A percentile compares a stretch with the other conserved stretches of the same genome.
Evolutionary conservation across 495 filamentous ascomycete species (phyloP).

Genomic region (Trichocladium antarcticum): DNA sequence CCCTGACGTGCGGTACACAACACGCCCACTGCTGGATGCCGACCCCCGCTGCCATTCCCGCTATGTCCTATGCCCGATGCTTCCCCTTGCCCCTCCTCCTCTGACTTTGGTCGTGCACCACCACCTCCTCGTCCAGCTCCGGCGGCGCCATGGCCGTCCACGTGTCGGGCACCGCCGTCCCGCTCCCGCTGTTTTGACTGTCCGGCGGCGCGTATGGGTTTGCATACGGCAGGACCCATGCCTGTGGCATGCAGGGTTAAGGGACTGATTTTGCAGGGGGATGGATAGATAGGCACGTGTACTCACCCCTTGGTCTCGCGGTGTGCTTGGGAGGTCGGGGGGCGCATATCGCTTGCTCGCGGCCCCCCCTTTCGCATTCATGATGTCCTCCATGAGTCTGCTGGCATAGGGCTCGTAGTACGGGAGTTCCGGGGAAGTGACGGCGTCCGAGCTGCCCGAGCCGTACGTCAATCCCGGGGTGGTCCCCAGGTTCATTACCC

Average conservation of each 20-base stretch:
- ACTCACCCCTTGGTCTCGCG: slow-evolving; percentile 12
- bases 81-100: slow-evolving; percentile 1
- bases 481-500: slow-evolving; percentile 5
- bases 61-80: not conserved
- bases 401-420: slow-evolving; percentile 22
- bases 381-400: not conserved
- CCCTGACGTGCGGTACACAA: too few relatives aligned
- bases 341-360: slow-evolving; percentile 9
- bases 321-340: not conserved
- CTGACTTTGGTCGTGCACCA: not conserved
- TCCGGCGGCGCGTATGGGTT: slow-evolving; percentile 7
- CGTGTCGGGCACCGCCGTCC: slow-evolving; percentile 11
- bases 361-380: not conserved
- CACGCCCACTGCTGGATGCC: too few relatives aligned
- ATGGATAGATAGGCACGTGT: too few relatives aligned
- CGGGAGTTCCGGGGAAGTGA: slow-evolving; percentile 11
- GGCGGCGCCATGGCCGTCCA: slow-evolving; percentile 8
- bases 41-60: too few relatives aligned
- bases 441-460: slow-evolving; percentile 1
- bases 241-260: not conserved
- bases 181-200: slow-evolving; percentile 4
- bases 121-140: not conserved
- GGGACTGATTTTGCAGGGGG: too few relatives aligned
- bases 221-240: slow-evolving; percentile 10
- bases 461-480: slow-evolving; percentile 1